Conservation (phyloP, 768 basidiomycete species). For the Russula ochroleuca region DNA sequence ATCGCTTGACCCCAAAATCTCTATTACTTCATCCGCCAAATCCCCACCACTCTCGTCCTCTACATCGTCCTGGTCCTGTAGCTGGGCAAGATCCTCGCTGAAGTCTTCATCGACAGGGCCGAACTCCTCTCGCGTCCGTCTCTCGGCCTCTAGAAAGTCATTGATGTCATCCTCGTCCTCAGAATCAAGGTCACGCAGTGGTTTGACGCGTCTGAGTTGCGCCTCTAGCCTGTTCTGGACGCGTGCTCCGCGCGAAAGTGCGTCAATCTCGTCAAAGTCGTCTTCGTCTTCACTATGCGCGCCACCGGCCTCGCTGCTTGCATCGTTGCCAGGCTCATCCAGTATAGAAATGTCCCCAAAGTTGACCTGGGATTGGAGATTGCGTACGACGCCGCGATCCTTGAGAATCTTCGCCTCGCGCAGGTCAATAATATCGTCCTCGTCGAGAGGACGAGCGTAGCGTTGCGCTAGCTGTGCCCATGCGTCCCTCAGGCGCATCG, state of each 20-base stretch:
- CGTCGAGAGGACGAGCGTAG: conserved; percentile 60
- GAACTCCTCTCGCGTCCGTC: conserved; percentile 44
- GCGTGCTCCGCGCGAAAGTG: conserved; percentile 39
- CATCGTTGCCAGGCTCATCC: conserved; percentile 36
- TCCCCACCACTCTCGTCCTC: conserved; percentile 30
- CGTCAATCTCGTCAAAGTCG: conserved; percentile 54
- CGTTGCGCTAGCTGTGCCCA: conserved; percentile 70
- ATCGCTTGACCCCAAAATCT: conserved; percentile 25
- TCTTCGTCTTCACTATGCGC: conserved; percentile 50
- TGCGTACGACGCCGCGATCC: conserved; percentile 64
- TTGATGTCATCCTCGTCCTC: conserved; percentile 58
- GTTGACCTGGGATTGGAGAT: conserved; percentile 38
- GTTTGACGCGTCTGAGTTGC: conserved; percentile 36
- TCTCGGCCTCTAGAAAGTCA: conserved; percentile 66
- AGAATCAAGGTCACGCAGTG: conserved; percentile 43
- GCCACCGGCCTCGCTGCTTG: conserved; percentile 36
- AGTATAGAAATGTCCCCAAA: conserved; percentile 51
- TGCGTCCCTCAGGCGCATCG: conserved; percentile 51
- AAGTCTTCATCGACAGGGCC: conserved; percentile 46
- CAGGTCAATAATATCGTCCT: conserved; percentile 78
- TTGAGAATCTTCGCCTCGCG: conserved; percentile 55
- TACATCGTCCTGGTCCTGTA: conserved; percentile 27
- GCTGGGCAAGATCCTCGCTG: conserved; percentile 26
- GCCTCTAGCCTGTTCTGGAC: conserved; percentile 35
- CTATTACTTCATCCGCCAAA: conserved; percentile 26